Base-by-base conservation (phyloP, 2,329 filamentous ascomycete genomes). In the Epichloe baconii region DNA sequence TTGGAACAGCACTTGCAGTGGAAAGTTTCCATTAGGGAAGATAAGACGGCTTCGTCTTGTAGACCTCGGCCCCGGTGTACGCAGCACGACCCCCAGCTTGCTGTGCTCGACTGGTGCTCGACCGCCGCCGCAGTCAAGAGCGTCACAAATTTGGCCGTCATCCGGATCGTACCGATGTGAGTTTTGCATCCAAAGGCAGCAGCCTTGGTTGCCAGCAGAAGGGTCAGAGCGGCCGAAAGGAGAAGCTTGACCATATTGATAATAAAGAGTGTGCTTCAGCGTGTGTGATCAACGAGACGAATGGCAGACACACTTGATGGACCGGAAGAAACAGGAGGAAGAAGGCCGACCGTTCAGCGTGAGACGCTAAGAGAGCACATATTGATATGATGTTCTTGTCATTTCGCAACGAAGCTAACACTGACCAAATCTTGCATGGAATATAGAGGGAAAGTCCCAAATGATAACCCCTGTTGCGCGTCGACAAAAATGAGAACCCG, bases 81-180 rank as follows among this genome's bases (percentile, higher is more conserved):
- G 55, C 58, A 4, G 66, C 59, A 57, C 75, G 79, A 12, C 74
- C 75, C 2, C 26, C 7, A 75, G 76, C 34, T 75, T 69, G 44
- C 65, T 67, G 36, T 67, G 70, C 62, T 73, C 77, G 34, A 71
- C 69, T 0, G 75, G 75, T 21, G 74, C 75, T 45, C 71, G 68
- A 14, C 75, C 76, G 45, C 76, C 76, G 34, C 76, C 75, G 55
- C 76, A 79, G 66, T 78, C 75, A 47, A 75, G 66, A 54, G 71
- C 60, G 14, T 70, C 66, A 64, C 76, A 79, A 57, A 78, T 66
- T 59, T 78, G 72, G 54, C 75, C 74, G 42, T 66, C 75, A 44
- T 65, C 69, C 0, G 75, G 75, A 26, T 76, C 72, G 56, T 71
- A 77, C 58, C 58, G 2, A 11, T 35, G 14, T 47, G 45, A 49